Conservation (phyloP, 768 basidiomycete genomes). For the Termitomyces bulborhizus region DNA sequence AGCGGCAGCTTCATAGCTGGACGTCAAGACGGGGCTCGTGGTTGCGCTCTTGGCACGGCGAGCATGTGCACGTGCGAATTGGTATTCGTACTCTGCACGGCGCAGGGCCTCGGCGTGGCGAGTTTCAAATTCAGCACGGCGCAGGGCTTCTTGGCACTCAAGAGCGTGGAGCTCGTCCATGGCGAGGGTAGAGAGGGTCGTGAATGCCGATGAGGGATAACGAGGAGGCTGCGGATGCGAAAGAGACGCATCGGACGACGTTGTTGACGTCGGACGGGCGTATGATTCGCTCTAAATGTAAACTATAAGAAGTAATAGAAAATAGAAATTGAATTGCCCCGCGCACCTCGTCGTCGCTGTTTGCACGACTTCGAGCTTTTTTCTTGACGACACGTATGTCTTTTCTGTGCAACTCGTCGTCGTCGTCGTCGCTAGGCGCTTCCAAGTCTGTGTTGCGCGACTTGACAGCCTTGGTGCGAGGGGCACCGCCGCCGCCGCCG, state of each 20-base stretch:
- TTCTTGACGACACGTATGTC: conserved; percentile 44
- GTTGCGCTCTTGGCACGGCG: conserved; percentile 56
- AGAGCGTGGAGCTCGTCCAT: conserved; percentile 88
- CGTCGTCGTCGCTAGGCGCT: background rate
- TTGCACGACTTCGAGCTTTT: conserved; percentile 74
- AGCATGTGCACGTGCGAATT: conserved; percentile 9
- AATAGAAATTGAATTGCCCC: no score
- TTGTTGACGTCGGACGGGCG: conserved; percentile 47
- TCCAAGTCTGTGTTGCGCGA: background rate
- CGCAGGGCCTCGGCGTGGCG: conserved; percentile 60
- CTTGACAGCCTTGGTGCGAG: background rate
- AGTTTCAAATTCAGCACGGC: conserved; percentile 84
- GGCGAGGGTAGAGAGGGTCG: conserved; percentile 68
- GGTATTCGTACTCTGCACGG: conserved; percentile 56
- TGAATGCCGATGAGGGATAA: conserved; percentile 41
- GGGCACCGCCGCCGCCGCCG: no score
- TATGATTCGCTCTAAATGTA: conserved; percentile 44
- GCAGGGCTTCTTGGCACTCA: conserved; percentile 77
- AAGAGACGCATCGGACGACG: conserved; percentile 38
- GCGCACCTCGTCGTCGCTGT: conserved; percentile 75
- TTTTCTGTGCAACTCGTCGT: conserved; percentile 3
- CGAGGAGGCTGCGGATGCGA: conserved; percentile 22
- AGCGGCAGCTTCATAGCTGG: conserved; percentile 16
- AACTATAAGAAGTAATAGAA: no score
- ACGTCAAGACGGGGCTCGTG: conserved; percentile 49